phyloP scores from a whole-genome alignment of 768 basidiomycete genomes.

The Mycena chlorophos region DNA sequence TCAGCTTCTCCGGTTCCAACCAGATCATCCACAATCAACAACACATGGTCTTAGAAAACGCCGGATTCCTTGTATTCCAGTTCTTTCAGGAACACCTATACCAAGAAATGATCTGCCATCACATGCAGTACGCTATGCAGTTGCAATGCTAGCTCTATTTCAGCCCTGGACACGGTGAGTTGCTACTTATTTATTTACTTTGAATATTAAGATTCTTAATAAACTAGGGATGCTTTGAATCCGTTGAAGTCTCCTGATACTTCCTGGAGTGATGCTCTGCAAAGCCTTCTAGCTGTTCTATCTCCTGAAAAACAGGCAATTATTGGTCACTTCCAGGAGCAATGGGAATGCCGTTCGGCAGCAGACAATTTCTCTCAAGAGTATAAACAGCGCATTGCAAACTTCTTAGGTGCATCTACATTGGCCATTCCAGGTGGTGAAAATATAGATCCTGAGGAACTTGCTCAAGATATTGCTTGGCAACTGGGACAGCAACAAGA shows the following conservation, averaged over 20 bases:
- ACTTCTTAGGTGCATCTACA: not conserved
- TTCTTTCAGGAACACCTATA: conserved; percentile 12
- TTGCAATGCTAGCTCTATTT: conserved; percentile 17
- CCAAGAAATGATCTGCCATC: conserved; percentile 4
- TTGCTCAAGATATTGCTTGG: conserved; percentile 5
- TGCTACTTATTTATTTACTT: not conserved
- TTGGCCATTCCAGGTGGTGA: not conserved
- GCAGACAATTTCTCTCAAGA: conserved; percentile 13
- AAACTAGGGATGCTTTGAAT: not conserved
- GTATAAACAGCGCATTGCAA: not conserved
- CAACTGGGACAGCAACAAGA: conserved; percentile 2
- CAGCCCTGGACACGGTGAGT: conserved; percentile 6
- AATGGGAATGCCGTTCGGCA: conserved; percentile 14
- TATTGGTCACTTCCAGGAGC: conserved; percentile 15
- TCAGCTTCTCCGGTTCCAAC: not conserved
- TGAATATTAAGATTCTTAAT: not conserved
- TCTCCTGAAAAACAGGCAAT: not conserved
- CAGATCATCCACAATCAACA: conserved; percentile 7
- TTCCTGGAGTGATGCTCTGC: conserved; percentile 1
- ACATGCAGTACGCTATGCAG: conserved; percentile 1
- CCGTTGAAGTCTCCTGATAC: conserved; percentile 7
- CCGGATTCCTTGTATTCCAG: conserved; percentile 1
- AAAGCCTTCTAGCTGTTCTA: not conserved
- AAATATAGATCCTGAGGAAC: not conserved
- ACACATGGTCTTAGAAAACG: conserved; percentile 8